Evolutionary conservation across 2,329 filamentous ascomycete species (phyloP), one percentile per base, ranked within the genome.

Genomic region (Cordyceps javanica): DNA sequence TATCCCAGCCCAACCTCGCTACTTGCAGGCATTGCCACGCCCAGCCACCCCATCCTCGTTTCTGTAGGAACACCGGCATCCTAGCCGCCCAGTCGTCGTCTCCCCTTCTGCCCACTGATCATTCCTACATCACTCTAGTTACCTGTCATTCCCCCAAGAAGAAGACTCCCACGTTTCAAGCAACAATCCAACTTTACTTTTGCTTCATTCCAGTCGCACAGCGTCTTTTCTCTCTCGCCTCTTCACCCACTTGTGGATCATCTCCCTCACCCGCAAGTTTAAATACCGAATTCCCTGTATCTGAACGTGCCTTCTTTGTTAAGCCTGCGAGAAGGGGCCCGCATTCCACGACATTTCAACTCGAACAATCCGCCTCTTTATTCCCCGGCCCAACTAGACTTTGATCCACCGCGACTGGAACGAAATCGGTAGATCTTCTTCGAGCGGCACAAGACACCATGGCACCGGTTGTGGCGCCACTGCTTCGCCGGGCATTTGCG

Each of bases 51-150:
- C 2, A 11, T 36, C 34, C 50, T 38, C 9, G 57, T 58, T 58
- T 55, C 57, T 55, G 57, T 58, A 58, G 57, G 57, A 58, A 57
- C 57, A 39, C 8, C 14, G 28, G 9, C 38, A 41, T 21, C 23
- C 26, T 48, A 34, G 26, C 39, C 36, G 39, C 42, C 36, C 16
- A 10, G 32, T 13, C 21, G 48, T 51, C 23, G n/a, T n/a, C n/a
- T n/a, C 38, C 16, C 13, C 36, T 39, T 34, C 49, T 9, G 11
- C 34, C 28, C 26, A 30, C 38, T 28, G 21, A 19, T 26, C 23
- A 41, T 32, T 32, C 23, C 38, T 41, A 23, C 44, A 28, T 30
- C n/a, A 19, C 16, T 11, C 23, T n/a, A 14, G n/a, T 21, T 9
- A 23, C n/a, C 25, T 14, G 25, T 49, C 32, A 36, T 23, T 38